Base-by-base conservation (phyloP, 805 yeast genomes). In the Myxozyma neglecta region DNA sequence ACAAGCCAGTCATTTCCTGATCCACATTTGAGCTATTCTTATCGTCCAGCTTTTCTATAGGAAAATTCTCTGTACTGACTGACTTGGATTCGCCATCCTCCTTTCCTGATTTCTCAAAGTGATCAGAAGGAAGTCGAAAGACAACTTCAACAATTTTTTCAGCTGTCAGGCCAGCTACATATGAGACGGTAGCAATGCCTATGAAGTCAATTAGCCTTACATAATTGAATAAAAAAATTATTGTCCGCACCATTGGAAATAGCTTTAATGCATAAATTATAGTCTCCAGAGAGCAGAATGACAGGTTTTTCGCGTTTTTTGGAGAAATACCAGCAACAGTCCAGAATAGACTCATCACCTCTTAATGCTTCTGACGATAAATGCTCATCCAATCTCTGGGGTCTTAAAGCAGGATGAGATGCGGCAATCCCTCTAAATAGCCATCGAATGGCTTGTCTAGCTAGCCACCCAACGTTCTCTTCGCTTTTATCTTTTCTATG, bases 291-390 rank as follows among this genome's bases (percentile, higher is more conserved):
- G 61, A 91, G 69, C 32, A 89, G 72, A 1, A 91, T 80, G 7
- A 87, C 87, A 7, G 65, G 65, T 37, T 45, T 63, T 6, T 78
- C 72, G 4, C 72, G 57, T 37, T 72, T 68, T 13, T 74, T 73
- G 62, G 81, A 79, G 60, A 86, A 85, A 70, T 81, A 90, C 32
- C 87, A 69, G 68, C 96, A 88, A 71, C 97, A 90, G 72, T 92
- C 97, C 46, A 91, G 74, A 63, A 92, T 91, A 0, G 96, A 81
- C 69, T 91, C 96, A 73, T 92, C 97, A 60, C 88, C 86, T 0
- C 56, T 56, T 1, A 84, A 72, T 1, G 69, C 56, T 8, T 71
- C 70, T 59, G 85, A 84, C 0, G 86, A 50, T 32, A 76, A 73
- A 70, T 91, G 46, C n/a, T 51, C 55, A 35, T 76, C 72, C 16